Base-by-base conservation (phyloP, 208 protist genomes). In the Leishmania major region DNA sequence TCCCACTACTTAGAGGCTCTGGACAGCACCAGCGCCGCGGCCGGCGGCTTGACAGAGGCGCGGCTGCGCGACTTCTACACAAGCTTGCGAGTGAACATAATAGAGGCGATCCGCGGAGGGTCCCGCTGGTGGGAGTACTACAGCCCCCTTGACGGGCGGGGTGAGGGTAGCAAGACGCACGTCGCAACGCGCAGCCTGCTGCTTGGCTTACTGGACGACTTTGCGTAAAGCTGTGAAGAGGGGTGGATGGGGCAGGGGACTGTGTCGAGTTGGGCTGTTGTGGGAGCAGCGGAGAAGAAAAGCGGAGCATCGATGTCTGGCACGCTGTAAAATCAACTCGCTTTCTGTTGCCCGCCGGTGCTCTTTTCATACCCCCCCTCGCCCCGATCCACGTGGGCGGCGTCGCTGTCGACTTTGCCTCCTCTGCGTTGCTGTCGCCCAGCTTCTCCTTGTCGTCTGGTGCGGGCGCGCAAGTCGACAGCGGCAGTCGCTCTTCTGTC, bases 81-180 rank as follows among this genome's bases (percentile, higher is more conserved):
- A 45, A 55, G 84, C 35, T 77, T 97, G 55, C 92, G 86, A n/a
- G 57, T 81, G 45, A 66, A 47, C 15, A 51, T 94, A 31, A 85
- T 88, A 19, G 88, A 89, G 77, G 82, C 90, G 37, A 88, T 94
- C 60, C 88, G 87, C 59, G 59, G 70, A 5, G 87, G 86, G 43
- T 78, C 81, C 11, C 87, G 88, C 8, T 94, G 90, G 88, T 91
- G 89, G 91, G 91, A 96, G 85, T 92, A 83, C 76, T 94, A 88
- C 81, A 94, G 90, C 67, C 93, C 93, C 10, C 83, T 96, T 28
- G 82, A 91, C 59, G 93, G 93, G 19, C 82, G 86, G 22, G 88
- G 91, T 10, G 89, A 95, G 88, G 89, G 90, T 5, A 93, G 88
- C 80, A 93, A 91, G 84, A 95, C 93, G n/a, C 91, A 94, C 77